Evolutionary conservation across 73 alveolate species (phyloP), one percentile per base, ranked within the genome.

Genomic region (Paramecium sexaurelia): DNA sequence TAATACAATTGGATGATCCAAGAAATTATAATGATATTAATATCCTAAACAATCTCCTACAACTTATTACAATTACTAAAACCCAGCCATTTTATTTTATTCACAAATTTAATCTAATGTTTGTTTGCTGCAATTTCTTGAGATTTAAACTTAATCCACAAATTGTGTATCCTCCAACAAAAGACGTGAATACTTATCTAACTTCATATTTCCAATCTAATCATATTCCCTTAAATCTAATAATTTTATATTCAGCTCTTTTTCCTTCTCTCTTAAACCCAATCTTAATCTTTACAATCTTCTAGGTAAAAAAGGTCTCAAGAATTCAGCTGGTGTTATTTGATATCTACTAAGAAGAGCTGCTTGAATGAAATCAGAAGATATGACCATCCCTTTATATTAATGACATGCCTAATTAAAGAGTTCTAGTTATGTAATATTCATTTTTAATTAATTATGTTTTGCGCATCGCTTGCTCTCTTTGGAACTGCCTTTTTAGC

Each of bases 341-440:
- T 39, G 40, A 43, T 39, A 78, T 78, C 55, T 41, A 22, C 47
- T 41, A 10, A 78, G 29, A 2, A 78, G 55, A 15, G 73, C 43
- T 78, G 68, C 41, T 32, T 78, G 55, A 3, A 78, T 22, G 40
- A 45, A 41, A 22, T 78, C 71, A 45, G 75, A 41, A 0, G 90
- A 41, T 20, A 78, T 45, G 17, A 78, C 90, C 68, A 78, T 78
- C 6, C 90, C 90, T 26, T 78, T 78, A 78, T 78, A 78, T 39
- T 78, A 40, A 78, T 78, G 90, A 40, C 90, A 78, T 19, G 90
- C 68, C 41, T 78, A 27, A 45, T 78, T 78, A 61, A 78, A 78
- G 35, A 41, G 29, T 33, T 41, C 68, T 33, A 78, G 32, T 3
- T 37, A 78, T 78, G 68, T 22, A 78, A 13, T 78, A 78, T 41